These are phyloP conservation scores for Chytridium lagenaria DNA, from an alignment of 371 early-diverging fungal species.

Conservation along the genomic window DNA sequence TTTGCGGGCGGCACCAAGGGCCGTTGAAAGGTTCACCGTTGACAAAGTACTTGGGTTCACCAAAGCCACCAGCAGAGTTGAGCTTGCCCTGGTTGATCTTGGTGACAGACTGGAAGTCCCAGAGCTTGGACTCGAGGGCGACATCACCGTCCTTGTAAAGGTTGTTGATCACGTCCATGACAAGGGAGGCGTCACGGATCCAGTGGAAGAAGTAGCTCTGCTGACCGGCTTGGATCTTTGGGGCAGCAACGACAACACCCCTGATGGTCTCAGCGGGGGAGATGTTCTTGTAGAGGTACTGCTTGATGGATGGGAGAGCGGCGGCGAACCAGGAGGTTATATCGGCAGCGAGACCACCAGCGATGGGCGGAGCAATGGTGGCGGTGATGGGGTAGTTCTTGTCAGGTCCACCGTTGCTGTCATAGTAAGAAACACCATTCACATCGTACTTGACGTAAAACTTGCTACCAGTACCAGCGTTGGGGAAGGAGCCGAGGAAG, in stretches of 20 bases:
- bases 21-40: no score
- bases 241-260: constrained; percentile 27
- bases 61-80: constrained; percentile 58
- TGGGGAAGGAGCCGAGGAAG: constrained; percentile 41
- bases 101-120: no score
- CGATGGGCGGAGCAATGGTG: neutral
- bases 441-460: constrained; percentile 55
- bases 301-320: constrained; percentile 16
- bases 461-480: constrained; percentile 42
- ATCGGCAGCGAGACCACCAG: constrained; percentile 4
- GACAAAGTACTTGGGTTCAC: constrained; percentile 82
- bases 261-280: constrained; percentile 6
- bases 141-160: constrained; percentile 10
- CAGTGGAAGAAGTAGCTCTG: constrained; percentile 19
- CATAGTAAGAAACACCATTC: constrained; percentile 49
- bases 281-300: no score
- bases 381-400: constrained; percentile 9
- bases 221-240: neutral
- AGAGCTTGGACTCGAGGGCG: constrained; percentile 23
- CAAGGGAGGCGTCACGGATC: constrained; percentile 28
- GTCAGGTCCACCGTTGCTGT: constrained; percentile 42
- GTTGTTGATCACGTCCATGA: constrained; percentile 25
- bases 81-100: constrained; percentile 59
- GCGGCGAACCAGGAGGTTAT: constrained; percentile 18
- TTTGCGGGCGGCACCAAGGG: no score